Base-by-base conservation (phyloP, 176 grass and related monocot species). In the Hyparrhenia diplandra region DNA sequence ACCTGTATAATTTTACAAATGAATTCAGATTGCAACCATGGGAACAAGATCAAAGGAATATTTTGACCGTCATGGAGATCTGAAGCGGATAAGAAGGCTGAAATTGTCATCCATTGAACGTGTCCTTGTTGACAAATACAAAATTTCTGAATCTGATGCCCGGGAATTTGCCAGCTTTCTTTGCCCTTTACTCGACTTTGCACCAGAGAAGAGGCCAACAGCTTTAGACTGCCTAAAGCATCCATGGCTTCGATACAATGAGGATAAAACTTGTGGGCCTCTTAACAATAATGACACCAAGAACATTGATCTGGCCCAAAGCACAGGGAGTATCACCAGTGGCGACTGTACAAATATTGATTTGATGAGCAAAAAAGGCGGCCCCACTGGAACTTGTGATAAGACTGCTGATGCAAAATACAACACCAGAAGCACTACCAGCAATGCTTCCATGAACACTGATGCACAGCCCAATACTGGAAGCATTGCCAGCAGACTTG, bases 1-100 rank as follows among this genome's bases (percentile, higher is more conserved):
- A 86, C 51, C 11, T 64, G 36, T 67, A 69, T 69, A 77, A 2
- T 49, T 75, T 79, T 81, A 73, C 17, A 67, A 62, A 86, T 77
- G 80, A 85, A 20, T 23, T 64, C 89, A 98, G 92, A 91, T 94
- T 81, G 95, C 90, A 49, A 98, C 84, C 20, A 85, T 83, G 52
- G 95, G 95, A 72, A 85, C 65, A 71, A 74, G 84, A 71, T 94
- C 92, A 57, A 98, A 98, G 74, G 95, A 98, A 64, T 98, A 94
- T 85, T 98, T 98, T 83, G 95, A 98, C 16, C 92, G 92, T 29
- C 86, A 98, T 64, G 95, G 95, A 81, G 95, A 98, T 83, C 72
- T 98, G 42, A 98, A 98, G 87, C 85, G 92, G 78, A 98, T 94
- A 87, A 86, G 92, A 73, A 86, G 95, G 63, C 90, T 98, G 45